Evolutionary conservation across 371 early-diverging fungal genomes (phyloP).

Genomic region (Nematocida parisii): DNA sequence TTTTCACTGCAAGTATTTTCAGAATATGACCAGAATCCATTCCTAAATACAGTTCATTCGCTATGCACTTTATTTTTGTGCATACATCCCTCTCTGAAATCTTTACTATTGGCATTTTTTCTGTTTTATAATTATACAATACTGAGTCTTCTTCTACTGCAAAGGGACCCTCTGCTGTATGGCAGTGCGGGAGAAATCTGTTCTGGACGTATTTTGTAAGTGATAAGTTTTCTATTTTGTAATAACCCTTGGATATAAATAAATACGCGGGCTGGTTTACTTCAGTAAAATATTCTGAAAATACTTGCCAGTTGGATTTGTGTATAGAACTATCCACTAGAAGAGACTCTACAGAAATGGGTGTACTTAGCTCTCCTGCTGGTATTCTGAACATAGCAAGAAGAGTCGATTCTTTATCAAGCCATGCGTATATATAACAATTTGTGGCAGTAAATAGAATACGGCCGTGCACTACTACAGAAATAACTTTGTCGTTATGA

Average conservation of each 20-base stretch:
- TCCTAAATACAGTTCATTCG: neutral
- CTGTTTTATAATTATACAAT: neutral
- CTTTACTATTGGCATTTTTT: neutral
- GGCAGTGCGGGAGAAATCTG: constrained; percentile 7
- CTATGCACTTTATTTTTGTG: constrained; percentile 31
- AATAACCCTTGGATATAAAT: constrained; percentile 11
- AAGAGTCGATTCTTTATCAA: neutral
- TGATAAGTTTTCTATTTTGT: neutral
- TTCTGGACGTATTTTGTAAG: neutral
- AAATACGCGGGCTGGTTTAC: neutral
- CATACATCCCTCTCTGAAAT: constrained; percentile 14
- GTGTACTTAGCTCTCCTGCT: neutral
- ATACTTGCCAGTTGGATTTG: neutral
- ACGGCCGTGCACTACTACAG: neutral
- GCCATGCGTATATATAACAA: constrained; percentile 36
- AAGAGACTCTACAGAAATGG: neutral
- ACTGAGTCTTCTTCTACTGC: neutral
- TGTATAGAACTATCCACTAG: neutral
- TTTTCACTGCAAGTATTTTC: neutral
- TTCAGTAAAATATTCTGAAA: neutral
- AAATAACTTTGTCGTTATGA: constrained; percentile 32
- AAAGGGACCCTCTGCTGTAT: neutral
- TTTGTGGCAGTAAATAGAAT: constrained; percentile 20
- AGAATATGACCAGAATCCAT: constrained; percentile 51
- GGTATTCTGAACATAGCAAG: constrained; percentile 19